phyloP scores from a whole-genome alignment of 495 filamentous ascomycete genomes.

The Penicillium lagena region DNA sequence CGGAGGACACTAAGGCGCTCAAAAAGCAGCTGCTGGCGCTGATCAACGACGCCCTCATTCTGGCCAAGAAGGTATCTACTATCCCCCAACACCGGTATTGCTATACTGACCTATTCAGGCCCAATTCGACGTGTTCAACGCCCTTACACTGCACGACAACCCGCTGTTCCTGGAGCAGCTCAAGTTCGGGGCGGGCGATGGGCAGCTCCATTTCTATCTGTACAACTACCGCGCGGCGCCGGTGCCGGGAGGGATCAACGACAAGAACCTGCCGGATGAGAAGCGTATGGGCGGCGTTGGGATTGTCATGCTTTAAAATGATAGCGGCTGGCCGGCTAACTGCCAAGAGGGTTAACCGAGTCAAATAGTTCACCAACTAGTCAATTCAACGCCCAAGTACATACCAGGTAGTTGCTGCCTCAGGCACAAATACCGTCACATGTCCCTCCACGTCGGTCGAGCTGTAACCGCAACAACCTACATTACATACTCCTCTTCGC shows the following conservation, averaged over 20 bases:
- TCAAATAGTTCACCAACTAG: slow-evolving; percentile 6
- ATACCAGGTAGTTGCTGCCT: not conserved
- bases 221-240: slow-evolving; percentile 89
- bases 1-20: slow-evolving; percentile 48
- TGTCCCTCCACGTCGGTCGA: not conserved
- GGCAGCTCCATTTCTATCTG: slow-evolving; percentile 89
- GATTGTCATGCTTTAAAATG: slow-evolving; percentile 69
- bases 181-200: slow-evolving; percentile 90
- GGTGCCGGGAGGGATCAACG: slow-evolving; percentile 76
- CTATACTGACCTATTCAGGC: slow-evolving; percentile 26
- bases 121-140: slow-evolving; percentile 95
- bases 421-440: slow-evolving; percentile 9
- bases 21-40: slow-evolving; percentile 68
- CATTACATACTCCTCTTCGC: not conserved
- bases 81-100: no score
- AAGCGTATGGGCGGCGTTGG: slow-evolving; percentile 79
- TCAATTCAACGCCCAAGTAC: slow-evolving; percentile 4
- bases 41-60: slow-evolving; percentile 78
- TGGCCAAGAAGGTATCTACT: slow-evolving; percentile 65
- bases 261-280: slow-evolving; percentile 65
- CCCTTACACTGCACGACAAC: slow-evolving; percentile 88
- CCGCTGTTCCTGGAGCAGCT: slow-evolving; percentile 84
- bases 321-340: not conserved
- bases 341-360: slow-evolving; percentile 6
- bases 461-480: no score